These are phyloP conservation scores for Hymenoscyphus scutula DNA, from an alignment of 2,329 filamentous ascomycete species.

Conservation along the genomic window DNA sequence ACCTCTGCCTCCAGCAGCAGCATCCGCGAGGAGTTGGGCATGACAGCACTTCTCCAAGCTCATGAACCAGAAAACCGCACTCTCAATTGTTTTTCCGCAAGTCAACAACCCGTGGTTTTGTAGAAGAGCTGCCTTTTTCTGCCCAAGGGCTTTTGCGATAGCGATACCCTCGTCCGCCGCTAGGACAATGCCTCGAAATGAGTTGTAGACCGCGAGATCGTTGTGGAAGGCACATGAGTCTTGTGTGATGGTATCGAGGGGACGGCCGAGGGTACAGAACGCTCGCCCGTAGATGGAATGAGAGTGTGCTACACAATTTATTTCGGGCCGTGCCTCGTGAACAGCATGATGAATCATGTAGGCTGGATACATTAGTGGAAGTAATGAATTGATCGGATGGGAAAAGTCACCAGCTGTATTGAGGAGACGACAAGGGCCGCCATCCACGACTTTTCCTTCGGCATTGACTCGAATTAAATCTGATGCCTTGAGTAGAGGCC, in stretches of 20 bases:
- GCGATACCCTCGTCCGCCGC: constrained; percentile 49
- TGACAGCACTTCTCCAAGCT: constrained; percentile 49
- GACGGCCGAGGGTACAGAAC: constrained; percentile 60
- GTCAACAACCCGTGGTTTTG: constrained; percentile 56
- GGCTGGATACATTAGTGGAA: constrained; percentile 33
- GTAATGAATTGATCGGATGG: not conserved
- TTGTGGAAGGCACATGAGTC: constrained; percentile 54
- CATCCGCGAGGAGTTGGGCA: constrained; percentile 53
- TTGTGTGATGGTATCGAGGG: constrained; percentile 58
- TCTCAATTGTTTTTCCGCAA: constrained; percentile 48
- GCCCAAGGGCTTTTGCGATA: constrained; percentile 48
- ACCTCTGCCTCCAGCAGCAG: constrained; percentile 60
- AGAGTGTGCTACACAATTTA: constrained; percentile 56
- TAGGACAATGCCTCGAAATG: constrained; percentile 52
- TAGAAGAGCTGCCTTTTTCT: constrained; percentile 51
- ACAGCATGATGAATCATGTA: constrained; percentile 61
- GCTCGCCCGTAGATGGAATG: constrained; percentile 59
- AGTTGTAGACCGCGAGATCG: constrained; percentile 40
- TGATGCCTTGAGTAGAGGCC: constrained; percentile 52
- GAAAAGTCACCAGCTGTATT: constrained; percentile 33
- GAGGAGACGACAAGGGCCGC: constrained; percentile 44
- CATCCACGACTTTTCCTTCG: constrained; percentile 60
- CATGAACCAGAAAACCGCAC: constrained; percentile 54
- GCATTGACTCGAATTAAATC: constrained; percentile 67
- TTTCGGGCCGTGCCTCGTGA: constrained; percentile 56